Evolutionary conservation across 257 asterid genomes (phyloP), one percentile per base, ranked within the genome.

Genomic region (Solanum paucissectum): DNA sequence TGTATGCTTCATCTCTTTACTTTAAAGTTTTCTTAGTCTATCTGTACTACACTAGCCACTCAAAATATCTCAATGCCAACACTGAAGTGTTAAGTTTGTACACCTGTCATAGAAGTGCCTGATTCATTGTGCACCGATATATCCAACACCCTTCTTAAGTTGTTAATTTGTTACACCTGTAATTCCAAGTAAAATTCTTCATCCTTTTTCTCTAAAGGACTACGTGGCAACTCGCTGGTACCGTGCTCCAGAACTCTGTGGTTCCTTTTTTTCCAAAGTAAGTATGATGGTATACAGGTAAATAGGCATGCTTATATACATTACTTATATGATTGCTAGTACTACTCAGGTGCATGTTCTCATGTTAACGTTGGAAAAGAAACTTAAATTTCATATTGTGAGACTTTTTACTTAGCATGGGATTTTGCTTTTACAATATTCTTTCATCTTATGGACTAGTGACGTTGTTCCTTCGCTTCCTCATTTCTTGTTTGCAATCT

Each of bases 181-280:
- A 86, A 83, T 86, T 74, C 64, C 46, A 58, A 46, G 83, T 73
- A 58, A 77, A 58, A 21, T 86, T 52, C 74, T 86, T 44, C 73
- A 69, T 73, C 25, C 86, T 89, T 84, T 83, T 92, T 87, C 40
- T 87, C 62, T 91, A 37, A 73, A 96, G 99, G 99, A 97, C 92
- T 97, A 97, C 49, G 99, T 97, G 91, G 99, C 99, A 42, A 97
- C 99, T 68, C 96, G 99, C 86, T 97, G 99, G 99, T 97, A 97
- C 90, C 99, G 99, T 86, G 99, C 99, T 91, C 99, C 98, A 88
- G 99, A 97, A 90, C 99, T 97, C 90, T 97, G 99, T 88, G 99
- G 99, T 84, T 97, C 99, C 71, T 97, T 97, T 89, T 97, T 92
- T 90, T 97, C 99, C 91, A 97, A 91, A 92, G 99, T 96, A 91